A percentile compares a stretch with the other conserved stretches of the same genome.
phyloP scores from a whole-genome alignment of 2,329 filamentous ascomycete species.

The Chaetomium globosum region DNA sequence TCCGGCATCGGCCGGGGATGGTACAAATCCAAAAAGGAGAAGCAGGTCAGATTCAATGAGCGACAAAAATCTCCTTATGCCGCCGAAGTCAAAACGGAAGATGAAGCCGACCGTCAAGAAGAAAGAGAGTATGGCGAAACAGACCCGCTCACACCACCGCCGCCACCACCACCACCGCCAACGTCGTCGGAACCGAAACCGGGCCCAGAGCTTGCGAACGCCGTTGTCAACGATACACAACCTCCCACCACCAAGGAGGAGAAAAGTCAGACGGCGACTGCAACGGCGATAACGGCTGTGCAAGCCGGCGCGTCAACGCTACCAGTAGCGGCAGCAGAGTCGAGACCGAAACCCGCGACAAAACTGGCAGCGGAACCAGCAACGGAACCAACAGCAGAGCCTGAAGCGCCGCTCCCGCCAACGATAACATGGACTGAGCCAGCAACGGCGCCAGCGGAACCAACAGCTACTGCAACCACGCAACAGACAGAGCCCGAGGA shows the following conservation, averaged over 20 bases:
- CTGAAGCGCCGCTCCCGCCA: background rate
- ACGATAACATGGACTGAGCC: background rate
- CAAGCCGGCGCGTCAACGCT: too few species aligned
- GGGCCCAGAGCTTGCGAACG: background rate
- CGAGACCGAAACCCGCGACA: background rate
- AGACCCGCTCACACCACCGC: background rate
- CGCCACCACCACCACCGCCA: background rate
- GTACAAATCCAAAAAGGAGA: background rate
- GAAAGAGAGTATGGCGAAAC: background rate
- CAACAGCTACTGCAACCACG: background rate
- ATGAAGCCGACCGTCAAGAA: background rate
- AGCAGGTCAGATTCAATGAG: background rate
- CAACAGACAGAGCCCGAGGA: background rate
- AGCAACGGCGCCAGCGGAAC: background rate
- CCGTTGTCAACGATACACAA: background rate
- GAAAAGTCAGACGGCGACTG: background rate
- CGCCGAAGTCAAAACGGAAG: background rate
- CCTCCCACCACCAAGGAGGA: background rate
- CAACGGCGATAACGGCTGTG: background rate
- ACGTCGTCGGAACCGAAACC: background rate
- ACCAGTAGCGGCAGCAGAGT: background rate
- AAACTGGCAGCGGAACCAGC: background rate
- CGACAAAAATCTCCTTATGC: background rate
- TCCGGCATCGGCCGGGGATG: background rate
- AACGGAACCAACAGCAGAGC: background rate